Evolutionary conservation across 805 yeast species (phyloP).

Genomic region (Candida silvatica): DNA sequence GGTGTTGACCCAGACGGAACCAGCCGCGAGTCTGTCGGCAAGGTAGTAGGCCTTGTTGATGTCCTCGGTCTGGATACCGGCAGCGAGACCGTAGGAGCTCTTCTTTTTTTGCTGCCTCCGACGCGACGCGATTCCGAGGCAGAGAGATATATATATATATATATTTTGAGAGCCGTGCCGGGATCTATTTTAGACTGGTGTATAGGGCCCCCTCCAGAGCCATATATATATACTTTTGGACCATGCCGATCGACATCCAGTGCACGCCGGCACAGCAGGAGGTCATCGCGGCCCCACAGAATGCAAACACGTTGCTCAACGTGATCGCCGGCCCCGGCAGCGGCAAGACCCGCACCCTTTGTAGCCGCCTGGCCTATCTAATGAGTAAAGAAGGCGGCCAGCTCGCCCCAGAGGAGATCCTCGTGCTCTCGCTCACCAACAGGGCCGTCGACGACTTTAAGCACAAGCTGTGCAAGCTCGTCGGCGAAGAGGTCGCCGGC

Average conservation of each 20-base stretch:
- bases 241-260: conserved; percentile 8
- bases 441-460: conserved; percentile 48
- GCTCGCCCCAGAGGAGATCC: conserved; percentile 42
- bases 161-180: not conserved
- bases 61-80: conserved; percentile 66
- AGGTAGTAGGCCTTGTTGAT: conserved; percentile 55
- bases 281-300: conserved; percentile 33
- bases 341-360: conserved; percentile 59
- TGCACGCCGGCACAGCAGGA: conserved; percentile 38
- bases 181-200: not conserved
- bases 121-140: too few relatives aligned
- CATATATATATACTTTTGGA: not conserved
- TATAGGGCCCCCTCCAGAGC: not conserved
- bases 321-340: conserved; percentile 69
- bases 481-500: conserved; percentile 27
- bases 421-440: conserved; percentile 62
- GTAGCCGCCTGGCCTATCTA: conserved; percentile 42
- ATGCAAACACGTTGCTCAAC: conserved; percentile 31
- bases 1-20: conserved; percentile 79
- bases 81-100: conserved; percentile 80
- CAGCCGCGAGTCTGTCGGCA: conserved; percentile 58
- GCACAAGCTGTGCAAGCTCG: conserved; percentile 19
- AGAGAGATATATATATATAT: too few relatives aligned
- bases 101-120: too few relatives aligned
- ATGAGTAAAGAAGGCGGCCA: conserved; percentile 24